These are phyloP conservation scores for Chaetomium cochliodes DNA, from an alignment of 495 filamentous ascomycete species.

Conservation along the genomic window DNA sequence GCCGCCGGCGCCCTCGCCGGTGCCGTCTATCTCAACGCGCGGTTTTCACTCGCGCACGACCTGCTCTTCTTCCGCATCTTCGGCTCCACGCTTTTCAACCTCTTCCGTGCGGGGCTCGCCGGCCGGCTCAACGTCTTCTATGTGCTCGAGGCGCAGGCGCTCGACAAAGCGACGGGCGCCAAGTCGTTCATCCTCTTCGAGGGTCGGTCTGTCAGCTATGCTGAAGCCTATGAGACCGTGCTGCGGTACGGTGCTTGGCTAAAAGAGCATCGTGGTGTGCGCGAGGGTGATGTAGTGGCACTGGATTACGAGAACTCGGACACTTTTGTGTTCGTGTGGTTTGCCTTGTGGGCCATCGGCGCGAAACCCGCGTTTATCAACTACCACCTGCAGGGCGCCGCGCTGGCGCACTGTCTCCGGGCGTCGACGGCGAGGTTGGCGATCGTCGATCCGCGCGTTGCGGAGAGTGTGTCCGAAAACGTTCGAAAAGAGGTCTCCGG, in stretches of 20 bases:
- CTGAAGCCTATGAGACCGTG: constrained; percentile 66
- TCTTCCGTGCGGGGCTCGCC: constrained; percentile 47
- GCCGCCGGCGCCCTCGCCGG: constrained; percentile 64
- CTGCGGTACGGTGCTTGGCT: constrained; percentile 83
- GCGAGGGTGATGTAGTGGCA: constrained; percentile 75
- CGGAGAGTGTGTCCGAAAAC: constrained; percentile 41
- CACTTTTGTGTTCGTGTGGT: constrained; percentile 64
- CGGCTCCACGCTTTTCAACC: constrained; percentile 40
- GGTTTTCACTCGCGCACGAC: constrained; percentile 68
- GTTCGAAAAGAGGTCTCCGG: constrained; percentile 40
- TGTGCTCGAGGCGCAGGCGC: constrained; percentile 66
- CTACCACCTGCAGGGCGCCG: constrained; percentile 44
- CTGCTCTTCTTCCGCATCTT: constrained; percentile 51
- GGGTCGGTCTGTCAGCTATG: constrained; percentile 71
- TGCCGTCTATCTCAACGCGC: constrained; percentile 79
- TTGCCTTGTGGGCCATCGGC: constrained; percentile 47
- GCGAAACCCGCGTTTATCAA: constrained; percentile 58
- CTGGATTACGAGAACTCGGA: constrained; percentile 83
- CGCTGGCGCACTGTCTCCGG: constrained; percentile 52
- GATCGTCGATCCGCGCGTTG: constrained; percentile 76
- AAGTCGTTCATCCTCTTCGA: constrained; percentile 70
- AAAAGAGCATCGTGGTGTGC: constrained; percentile 61
- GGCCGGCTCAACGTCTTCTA: constrained; percentile 77
- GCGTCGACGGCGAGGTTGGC: constrained; percentile 82
- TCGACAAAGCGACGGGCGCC: constrained; percentile 52